Evolutionary conservation across 495 filamentous ascomycete genomes (phyloP), one percentile per base, ranked within the genome.

Genomic region (Letharia columbiana): DNA sequence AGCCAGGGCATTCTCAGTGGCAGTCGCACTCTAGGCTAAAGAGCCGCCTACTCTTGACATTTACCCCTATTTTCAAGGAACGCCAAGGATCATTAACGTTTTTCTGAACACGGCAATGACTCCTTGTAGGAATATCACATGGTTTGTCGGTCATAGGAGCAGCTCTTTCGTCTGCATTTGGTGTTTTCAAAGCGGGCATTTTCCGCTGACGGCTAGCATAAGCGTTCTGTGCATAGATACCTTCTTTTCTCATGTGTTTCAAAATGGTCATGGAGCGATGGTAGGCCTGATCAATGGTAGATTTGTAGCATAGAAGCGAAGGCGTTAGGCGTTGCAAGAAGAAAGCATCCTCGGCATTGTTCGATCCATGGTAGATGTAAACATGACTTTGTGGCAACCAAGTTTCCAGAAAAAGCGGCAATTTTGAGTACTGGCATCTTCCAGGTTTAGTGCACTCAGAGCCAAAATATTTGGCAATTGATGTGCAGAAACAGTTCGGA

Each of bases 1-100:
- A 79, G 76, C 61, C 83, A 83, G 66, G 76, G 78, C 28, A 82
- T 86, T 64, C 67, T 84, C 56, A 84, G 79, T 64, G 78, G 81
- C 64, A 79, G 78, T 50, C 76, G 80, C 68, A 79, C 78, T 28
- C 63, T 84, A 60, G 78, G 77, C 65, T 84, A 69, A 79, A 68
- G 17, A 33, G 28, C 12, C 33, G 28, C 50, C 23, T 33, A 47
- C 65, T 64, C 57, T 50, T 66, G 4, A 40, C 45, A 37, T 50
- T 49, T 33, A 49, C 59, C 39, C 67, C 61, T 23, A 50, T 63
- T 39, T 62, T 44, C 23, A 66, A 41, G n/a, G 56, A 63, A 7
- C 44, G 70, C 62, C 23, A 28, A 47, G 6, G 52, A 67, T 33
- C 18, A 41, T 13, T 41, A 37, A 65, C 39, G 65, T 15, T 28